Evolutionary conservation across 2,329 filamentous ascomycete species (phyloP).

Genomic region (Cylindrodendrum hubeiense): DNA sequence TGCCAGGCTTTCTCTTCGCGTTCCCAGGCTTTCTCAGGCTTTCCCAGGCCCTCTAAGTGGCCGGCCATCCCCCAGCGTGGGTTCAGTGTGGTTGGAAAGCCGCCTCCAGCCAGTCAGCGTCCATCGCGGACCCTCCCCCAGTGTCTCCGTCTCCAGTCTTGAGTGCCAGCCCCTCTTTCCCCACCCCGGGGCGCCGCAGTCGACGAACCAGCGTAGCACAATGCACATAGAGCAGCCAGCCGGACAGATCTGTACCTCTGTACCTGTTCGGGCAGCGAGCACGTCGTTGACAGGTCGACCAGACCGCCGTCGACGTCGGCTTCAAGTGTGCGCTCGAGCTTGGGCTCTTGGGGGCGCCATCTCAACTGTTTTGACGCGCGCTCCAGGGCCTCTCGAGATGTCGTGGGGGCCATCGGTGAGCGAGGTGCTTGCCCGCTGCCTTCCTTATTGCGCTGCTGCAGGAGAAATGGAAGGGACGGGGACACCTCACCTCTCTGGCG

Average conservation of each 20-base stretch:
- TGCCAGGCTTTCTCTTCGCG: conserved; percentile 19
- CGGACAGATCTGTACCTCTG: not conserved
- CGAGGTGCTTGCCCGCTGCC: conserved; percentile 6
- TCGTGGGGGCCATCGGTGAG: conserved; percentile 11
- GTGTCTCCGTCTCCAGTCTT: conserved; percentile 26
- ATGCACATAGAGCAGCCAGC: not conserved
- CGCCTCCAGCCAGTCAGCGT: conserved; percentile 16
- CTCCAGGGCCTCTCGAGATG: not conserved
- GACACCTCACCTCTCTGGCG: conserved; percentile 15
- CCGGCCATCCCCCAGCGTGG: conserved; percentile 10
- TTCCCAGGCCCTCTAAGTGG: conserved; percentile 19
- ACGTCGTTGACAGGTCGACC: not conserved
- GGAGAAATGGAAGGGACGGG: conserved; percentile 24
- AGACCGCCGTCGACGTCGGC: not conserved
- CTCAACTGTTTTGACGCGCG: not conserved
- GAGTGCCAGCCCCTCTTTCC: conserved; percentile 22
- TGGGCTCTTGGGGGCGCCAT: not conserved
- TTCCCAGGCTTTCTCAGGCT: conserved; percentile 21
- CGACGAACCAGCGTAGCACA: conserved; percentile 8
- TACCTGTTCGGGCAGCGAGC: not conserved
- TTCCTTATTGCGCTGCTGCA: conserved; percentile 25
- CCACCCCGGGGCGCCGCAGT: conserved; percentile 3
- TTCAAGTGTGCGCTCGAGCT: not conserved
- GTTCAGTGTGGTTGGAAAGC: conserved; percentile 16
- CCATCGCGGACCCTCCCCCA: conserved; percentile 28